Evolutionary conservation across 805 yeast species (phyloP).

Genomic region (Debaryomyces maramus): DNA sequence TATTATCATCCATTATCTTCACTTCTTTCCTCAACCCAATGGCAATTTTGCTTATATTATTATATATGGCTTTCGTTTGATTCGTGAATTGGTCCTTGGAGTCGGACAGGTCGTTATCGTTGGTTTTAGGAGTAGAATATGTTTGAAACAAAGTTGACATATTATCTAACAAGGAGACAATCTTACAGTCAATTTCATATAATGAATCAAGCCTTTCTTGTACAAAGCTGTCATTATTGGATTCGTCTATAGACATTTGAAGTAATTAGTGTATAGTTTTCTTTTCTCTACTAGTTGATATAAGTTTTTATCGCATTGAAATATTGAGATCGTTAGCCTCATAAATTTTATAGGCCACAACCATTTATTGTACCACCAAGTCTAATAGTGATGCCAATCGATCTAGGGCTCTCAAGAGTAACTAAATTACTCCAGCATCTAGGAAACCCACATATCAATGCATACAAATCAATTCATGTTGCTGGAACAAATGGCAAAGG

Average conservation of each 20-base stretch:
- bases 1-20: conserved; percentile 59
- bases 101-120: conserved; percentile 19
- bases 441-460: conserved; percentile 64
- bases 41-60: conserved; percentile 57
- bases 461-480: conserved; percentile 73
- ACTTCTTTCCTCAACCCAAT: conserved; percentile 65
- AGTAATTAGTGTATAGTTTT: too few species aligned
- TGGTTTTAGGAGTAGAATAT: conserved; percentile 30
- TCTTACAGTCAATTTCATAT: conserved; percentile 50
- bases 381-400: conserved; percentile 32
- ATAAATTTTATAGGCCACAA: too few species aligned
- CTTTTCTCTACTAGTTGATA: neutral
- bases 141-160: conserved; percentile 49
- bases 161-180: conserved; percentile 52
- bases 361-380: neutral
- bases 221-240: conserved; percentile 34
- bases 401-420: conserved; percentile 38
- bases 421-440: conserved; percentile 37
- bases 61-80: conserved; percentile 51
- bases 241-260: conserved; percentile 8
- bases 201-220: conserved; percentile 54
- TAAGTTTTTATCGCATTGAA: neutral
- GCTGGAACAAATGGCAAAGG: conserved; percentile 99
- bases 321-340: neutral
- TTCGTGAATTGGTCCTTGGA: conserved; percentile 40